Conservation (phyloP, 2,329 filamentous ascomycete genomes). For the Cladorrhinum sp. region DNA sequence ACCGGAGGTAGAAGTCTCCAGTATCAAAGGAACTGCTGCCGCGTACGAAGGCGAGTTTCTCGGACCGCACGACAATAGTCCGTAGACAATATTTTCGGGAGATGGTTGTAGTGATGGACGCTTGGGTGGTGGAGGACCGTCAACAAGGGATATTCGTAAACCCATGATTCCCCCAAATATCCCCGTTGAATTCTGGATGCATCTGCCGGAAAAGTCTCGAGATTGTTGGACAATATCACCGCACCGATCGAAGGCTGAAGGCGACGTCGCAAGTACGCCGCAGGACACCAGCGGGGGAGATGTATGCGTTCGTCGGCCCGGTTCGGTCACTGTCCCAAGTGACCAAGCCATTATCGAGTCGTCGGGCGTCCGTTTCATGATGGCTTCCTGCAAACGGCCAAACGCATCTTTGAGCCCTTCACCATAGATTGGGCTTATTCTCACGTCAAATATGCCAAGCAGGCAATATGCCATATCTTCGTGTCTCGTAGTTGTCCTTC, state of each 20-base stretch:
- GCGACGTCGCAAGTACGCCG: background rate
- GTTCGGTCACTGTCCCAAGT: background rate
- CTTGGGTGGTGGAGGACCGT: too few species aligned
- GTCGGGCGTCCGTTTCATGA: conserved; percentile 4
- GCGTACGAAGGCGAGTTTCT: background rate
- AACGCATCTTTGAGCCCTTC: conserved; percentile 12
- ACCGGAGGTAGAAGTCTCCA: background rate
- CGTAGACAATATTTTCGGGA: background rate
- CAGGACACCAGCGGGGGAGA: background rate
- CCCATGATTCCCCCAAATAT: conserved; percentile 1
- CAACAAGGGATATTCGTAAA: background rate
- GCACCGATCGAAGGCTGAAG: background rate
- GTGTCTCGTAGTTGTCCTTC: conserved; percentile 2
- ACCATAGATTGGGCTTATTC: conserved; percentile 13
- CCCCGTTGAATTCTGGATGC: background rate
- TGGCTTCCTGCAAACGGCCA: conserved; percentile 13
- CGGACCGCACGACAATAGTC: conserved; percentile 1
- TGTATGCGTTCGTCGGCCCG: background rate
- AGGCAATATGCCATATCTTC: conserved; percentile 20
- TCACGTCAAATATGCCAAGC: conserved; percentile 15
- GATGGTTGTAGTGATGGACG: background rate
- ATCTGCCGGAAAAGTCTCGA: background rate
- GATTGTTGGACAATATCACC: background rate
- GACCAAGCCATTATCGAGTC: conserved; percentile 9
- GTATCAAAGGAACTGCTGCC: background rate